phyloP scores from a whole-genome alignment of 805 yeast genomes.

The Schwanniomyces occidentalis region DNA sequence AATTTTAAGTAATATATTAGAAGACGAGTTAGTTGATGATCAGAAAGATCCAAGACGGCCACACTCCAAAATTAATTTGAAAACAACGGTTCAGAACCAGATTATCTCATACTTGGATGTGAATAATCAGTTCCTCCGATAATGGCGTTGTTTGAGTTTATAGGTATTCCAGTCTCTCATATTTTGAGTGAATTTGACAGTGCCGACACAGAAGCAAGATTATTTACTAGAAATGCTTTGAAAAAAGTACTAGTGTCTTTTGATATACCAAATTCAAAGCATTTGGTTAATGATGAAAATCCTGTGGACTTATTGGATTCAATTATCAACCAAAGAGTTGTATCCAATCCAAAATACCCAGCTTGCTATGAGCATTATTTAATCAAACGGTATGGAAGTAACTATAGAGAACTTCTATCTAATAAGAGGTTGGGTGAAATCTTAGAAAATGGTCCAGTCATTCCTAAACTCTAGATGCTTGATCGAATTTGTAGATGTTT shows the following conservation, averaged over 20 bases:
- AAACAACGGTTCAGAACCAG: slow-evolving; percentile 13
- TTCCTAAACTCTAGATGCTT: slow-evolving; percentile 1
- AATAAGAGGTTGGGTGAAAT: neutral
- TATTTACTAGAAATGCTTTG: slow-evolving; percentile 1
- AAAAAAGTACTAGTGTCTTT: slow-evolving; percentile 7
- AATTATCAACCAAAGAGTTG: slow-evolving; percentile 1
- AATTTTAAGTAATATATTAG: slow-evolving; percentile 16
- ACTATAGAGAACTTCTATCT: slow-evolving; percentile 4
- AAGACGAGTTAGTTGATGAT: slow-evolving; percentile 13
- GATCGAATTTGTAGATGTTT: too few relatives aligned
- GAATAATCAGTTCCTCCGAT: slow-evolving; percentile 3
- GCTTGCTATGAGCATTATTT: neutral
- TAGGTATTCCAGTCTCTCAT: slow-evolving; percentile 14
- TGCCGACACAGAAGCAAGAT: neutral
- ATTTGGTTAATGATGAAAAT: slow-evolving; percentile 15
- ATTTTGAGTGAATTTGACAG: slow-evolving; percentile 13
- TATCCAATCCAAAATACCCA: neutral
- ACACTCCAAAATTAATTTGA: slow-evolving; percentile 10
- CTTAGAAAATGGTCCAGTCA: neutral
- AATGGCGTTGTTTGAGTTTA: slow-evolving; percentile 6
- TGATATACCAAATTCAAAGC: slow-evolving; percentile 11
- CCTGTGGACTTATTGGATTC: slow-evolving; percentile 12
- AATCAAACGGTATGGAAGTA: slow-evolving; percentile 1
- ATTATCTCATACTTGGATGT: slow-evolving; percentile 9
- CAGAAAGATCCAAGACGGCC: slow-evolving; percentile 5